phyloP scores from a whole-genome alignment of 2,329 filamentous ascomycete species.

The Pyricularia pennisetigena region DNA sequence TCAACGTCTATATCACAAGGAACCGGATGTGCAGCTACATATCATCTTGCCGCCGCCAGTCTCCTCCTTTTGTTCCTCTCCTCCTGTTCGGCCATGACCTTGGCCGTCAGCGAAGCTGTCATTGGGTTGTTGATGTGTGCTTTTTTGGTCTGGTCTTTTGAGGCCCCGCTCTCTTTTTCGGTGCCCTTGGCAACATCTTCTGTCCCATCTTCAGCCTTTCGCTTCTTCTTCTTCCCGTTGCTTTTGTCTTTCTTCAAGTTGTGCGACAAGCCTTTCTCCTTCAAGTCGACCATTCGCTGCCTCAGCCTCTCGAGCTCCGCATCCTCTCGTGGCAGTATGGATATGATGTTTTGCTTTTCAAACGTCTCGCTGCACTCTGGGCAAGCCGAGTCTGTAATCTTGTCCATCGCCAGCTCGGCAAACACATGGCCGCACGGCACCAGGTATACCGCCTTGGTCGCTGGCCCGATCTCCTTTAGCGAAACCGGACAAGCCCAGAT shows the following conservation, averaged over 20 bases:
- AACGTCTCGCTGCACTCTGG: slow-evolving; percentile 71
- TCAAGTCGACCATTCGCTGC: slow-evolving; percentile 58
- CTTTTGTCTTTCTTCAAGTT: slow-evolving; percentile 73
- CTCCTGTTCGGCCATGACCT: slow-evolving; percentile 80
- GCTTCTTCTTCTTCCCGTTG: slow-evolving; percentile 15
- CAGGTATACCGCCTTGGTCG: slow-evolving; percentile 73
- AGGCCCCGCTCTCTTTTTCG: slow-evolving; percentile 9
- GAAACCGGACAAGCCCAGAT: slow-evolving; percentile 77
- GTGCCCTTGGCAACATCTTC: slow-evolving; percentile 19
- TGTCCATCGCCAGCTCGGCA: slow-evolving; percentile 73
- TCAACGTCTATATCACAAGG: slow-evolving; percentile 1
- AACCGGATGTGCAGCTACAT: not conserved
- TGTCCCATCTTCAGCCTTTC: slow-evolving; percentile 31
- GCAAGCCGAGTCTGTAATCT: slow-evolving; percentile 56
- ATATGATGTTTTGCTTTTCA: slow-evolving; percentile 65
- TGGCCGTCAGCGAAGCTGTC: slow-evolving; percentile 76
- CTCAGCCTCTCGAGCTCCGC: slow-evolving; percentile 60
- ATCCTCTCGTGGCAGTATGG: slow-evolving; percentile 64
- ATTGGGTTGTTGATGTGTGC: slow-evolving; percentile 75
- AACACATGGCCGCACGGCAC: slow-evolving; percentile 96
- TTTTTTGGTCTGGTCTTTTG: slow-evolving; percentile 8
- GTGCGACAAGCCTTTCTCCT: slow-evolving; percentile 66
- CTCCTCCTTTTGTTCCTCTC: slow-evolving; percentile 71
- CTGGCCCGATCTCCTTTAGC: slow-evolving; percentile 72
- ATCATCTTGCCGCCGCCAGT: slow-evolving; percentile 35